Evolutionary conservation across 139 green algal genomes (phyloP).

Genomic region (Chlorella sp.): DNA sequence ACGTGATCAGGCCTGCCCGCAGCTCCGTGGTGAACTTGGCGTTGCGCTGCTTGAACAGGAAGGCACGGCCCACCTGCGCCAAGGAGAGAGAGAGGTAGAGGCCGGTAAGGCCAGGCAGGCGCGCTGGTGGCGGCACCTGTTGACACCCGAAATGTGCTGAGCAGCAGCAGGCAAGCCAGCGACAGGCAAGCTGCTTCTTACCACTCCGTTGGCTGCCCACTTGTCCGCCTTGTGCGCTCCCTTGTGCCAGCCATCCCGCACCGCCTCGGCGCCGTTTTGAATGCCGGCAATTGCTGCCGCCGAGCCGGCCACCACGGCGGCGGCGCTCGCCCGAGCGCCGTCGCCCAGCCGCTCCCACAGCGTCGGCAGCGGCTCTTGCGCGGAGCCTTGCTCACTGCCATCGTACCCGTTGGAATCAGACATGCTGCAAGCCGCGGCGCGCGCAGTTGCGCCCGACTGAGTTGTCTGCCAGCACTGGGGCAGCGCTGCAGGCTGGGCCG

Average conservation of each 20-base stretch:
- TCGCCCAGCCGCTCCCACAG: neutral
- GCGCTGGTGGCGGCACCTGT: too few species aligned
- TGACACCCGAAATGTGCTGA: neutral
- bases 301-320: neutral
- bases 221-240: constrained; percentile 10
- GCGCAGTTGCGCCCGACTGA: too few species aligned
- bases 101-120: neutral
- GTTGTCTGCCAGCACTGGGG: too few species aligned
- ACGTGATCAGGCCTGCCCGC: constrained; percentile 76
- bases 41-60: constrained; percentile 61
- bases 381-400: neutral
- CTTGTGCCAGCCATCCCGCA: neutral
- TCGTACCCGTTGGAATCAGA: neutral
- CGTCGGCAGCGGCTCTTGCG: neutral
- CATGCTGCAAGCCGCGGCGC: too few species aligned
- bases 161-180: neutral
- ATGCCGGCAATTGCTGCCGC: neutral
- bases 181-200: neutral
- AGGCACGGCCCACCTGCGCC: constrained; percentile 66
- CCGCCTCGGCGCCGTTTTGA: neutral
- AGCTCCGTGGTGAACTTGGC: constrained; percentile 71
- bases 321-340: neutral
- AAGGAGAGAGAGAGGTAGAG: neutral
- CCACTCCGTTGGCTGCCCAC: constrained; percentile 15
- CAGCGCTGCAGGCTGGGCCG: too few species aligned